phyloP scores from a whole-genome alignment of 208 protist genomes.

The Leishmania martiniquensis region DNA sequence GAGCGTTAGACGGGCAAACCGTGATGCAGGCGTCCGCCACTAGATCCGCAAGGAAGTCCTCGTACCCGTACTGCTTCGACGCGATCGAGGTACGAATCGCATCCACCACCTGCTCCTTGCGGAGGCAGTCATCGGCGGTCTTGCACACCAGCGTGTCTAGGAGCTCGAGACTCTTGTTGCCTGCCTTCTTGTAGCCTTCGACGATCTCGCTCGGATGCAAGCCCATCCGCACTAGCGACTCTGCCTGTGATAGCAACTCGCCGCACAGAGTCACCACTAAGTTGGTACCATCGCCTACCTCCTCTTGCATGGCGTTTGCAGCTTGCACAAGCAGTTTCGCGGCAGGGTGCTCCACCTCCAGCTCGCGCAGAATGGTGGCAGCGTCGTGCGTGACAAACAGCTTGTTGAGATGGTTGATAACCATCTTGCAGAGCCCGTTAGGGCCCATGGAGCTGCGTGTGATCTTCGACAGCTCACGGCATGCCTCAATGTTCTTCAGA shows the following conservation, averaged over 20 bases:
- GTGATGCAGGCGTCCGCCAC: constrained; percentile 97
- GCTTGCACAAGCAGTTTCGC: constrained; percentile 99
- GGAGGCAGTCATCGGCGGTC: constrained; percentile 84
- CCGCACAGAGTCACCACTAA: constrained; percentile 98
- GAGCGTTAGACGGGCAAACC: constrained; percentile 96
- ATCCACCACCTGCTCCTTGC: constrained; percentile 75
- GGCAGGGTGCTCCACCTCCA: constrained; percentile 99
- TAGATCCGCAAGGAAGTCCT: constrained; percentile 94
- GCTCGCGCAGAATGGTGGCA: constrained; percentile 99
- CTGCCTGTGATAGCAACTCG: constrained; percentile 98
- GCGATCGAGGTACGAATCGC: constrained; percentile 89
- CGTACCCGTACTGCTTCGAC: constrained; percentile 98
- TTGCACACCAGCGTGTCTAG: constrained; percentile 73
- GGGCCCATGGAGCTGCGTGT: constrained; percentile 98
- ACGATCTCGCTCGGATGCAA: constrained; percentile 99
- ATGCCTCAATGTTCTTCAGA: constrained; percentile 98
- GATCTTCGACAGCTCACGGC: constrained; percentile 96
- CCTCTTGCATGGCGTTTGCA: constrained; percentile 98
- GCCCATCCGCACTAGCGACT: constrained; percentile 97
- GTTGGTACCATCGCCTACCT: constrained; percentile 99
- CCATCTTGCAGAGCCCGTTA: constrained; percentile 99
- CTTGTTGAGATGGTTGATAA: constrained; percentile 99
- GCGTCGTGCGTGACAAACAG: constrained; percentile 99
- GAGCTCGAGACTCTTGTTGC: constrained; percentile 92
- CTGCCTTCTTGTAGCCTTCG: constrained; percentile 97